These are phyloP conservation scores for Lachnellula cervina DNA, from an alignment of 2,329 filamentous ascomycete species.

Conservation along the genomic window DNA sequence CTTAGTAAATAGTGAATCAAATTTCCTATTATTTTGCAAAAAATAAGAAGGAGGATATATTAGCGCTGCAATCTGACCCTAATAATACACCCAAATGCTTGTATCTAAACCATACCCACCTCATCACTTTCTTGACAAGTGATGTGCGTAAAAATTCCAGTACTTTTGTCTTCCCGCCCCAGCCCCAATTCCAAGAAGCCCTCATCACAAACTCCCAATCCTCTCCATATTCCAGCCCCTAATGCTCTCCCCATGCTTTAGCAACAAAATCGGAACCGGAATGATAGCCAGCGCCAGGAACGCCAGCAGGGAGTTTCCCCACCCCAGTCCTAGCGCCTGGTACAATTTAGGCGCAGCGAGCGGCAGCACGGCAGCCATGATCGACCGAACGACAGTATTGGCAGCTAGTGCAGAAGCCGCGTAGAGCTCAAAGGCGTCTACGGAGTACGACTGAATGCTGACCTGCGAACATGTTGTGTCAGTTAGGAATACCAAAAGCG, in stretches of 20 bases:
- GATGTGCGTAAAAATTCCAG: neutral
- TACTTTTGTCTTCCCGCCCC: neutral
- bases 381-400: conserved; percentile 37
- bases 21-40: too few species aligned
- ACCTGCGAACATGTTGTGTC: conserved; percentile 20
- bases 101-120: neutral
- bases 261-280: conserved; percentile 30
- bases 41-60: too few species aligned
- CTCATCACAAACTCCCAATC: neutral
- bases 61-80: too few species aligned
- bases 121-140: neutral
- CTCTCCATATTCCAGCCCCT: neutral
- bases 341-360: conserved; percentile 45
- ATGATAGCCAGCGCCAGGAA: conserved; percentile 43
- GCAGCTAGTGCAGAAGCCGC: conserved; percentile 37
- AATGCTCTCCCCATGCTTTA: conserved; percentile 1
- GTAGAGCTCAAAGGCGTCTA: conserved; percentile 36
- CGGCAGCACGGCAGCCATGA: conserved; percentile 47
- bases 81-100: too few species aligned
- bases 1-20: too few species aligned
- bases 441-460: conserved; percentile 40
- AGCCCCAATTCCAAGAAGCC: neutral
- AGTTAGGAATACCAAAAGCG: neutral
- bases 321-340: conserved; percentile 35
- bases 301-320: conserved; percentile 45